A percentile compares a stretch with the other conserved stretches of the same genome.
phyloP scores from a whole-genome alignment of 2,329 filamentous ascomycete genomes.

The Ophiostoma ips region DNA sequence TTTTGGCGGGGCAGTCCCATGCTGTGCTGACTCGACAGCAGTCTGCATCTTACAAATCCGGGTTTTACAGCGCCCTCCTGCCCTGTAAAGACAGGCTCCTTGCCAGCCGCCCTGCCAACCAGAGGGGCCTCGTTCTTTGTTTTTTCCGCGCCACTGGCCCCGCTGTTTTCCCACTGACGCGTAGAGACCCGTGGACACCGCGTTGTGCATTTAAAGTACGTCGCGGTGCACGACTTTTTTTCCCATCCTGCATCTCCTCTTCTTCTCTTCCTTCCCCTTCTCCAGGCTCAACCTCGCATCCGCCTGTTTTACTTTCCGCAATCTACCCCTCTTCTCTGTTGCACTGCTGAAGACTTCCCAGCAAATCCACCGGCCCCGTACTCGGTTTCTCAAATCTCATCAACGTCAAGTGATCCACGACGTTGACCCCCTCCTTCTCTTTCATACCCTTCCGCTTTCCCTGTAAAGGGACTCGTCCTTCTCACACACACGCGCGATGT shows the following conservation, averaged over 20 bases:
- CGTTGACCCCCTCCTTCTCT: neutral
- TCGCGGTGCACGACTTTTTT: slow-evolving; percentile 12
- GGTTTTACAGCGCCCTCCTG: neutral
- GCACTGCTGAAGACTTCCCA: neutral
- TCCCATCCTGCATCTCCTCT: slow-evolving; percentile 1
- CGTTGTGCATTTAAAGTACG: slow-evolving; percentile 14
- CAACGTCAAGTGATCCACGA: neutral
- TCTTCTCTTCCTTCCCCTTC: slow-evolving; percentile 2
- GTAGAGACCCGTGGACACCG: slow-evolving; percentile 7
- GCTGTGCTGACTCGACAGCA: neutral
- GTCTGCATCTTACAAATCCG: neutral
- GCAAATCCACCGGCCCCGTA: no score
- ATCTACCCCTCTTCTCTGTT: neutral
- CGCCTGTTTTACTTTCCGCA: neutral
- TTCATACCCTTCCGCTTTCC: neutral
- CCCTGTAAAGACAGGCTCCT: no score
- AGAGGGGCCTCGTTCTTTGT: slow-evolving; percentile 3
- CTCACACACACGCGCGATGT: slow-evolving; percentile 31
- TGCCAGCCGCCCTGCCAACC: neutral
- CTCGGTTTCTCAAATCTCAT: neutral
- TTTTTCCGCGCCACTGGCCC: slow-evolving; percentile 10
- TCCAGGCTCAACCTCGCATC: slow-evolving; percentile 4
- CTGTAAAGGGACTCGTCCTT: neutral
- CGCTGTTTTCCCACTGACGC: slow-evolving; percentile 11
- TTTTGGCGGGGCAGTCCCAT: neutral